Conservation (phyloP, 257 asterid genomes). For the Solanum clarkiae region DNA sequence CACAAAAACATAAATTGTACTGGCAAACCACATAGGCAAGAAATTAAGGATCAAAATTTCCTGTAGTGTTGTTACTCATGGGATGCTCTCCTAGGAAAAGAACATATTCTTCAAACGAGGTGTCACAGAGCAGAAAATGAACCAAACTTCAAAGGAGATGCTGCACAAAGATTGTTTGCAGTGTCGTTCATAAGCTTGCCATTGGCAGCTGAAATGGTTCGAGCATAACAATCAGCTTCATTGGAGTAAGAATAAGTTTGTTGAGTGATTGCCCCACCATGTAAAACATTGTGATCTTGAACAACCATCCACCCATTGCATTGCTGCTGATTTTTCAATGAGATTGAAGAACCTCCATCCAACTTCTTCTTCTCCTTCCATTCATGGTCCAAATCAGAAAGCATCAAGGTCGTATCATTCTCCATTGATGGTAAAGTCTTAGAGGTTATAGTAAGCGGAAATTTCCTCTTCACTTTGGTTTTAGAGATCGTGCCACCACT, state of each 20-base stretch:
- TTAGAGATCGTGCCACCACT: constrained; percentile 9
- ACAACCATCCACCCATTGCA: constrained; percentile 60
- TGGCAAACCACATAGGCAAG: not conserved
- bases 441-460: constrained; percentile 32
- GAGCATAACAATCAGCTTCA: constrained; percentile 28
- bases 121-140: not conserved
- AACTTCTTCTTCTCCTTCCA: constrained; percentile 33
- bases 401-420: constrained; percentile 17
- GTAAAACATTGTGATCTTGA: constrained; percentile 36
- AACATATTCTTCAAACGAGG: not conserved
- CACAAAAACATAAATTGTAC: not conserved
- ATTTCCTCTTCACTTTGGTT: constrained; percentile 16
- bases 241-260: constrained; percentile 28
- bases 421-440: constrained; percentile 17
- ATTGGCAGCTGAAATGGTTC: constrained; percentile 24
- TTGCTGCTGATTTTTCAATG: constrained; percentile 25
- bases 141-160: constrained; percentile 3
- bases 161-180: constrained; percentile 24
- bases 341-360: constrained; percentile 5
- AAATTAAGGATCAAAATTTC: not conserved
- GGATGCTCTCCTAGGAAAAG: not conserved
- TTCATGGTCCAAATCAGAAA: constrained; percentile 29
- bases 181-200: constrained; percentile 30
- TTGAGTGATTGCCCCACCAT: constrained; percentile 37
- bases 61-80: not conserved